A percentile compares a stretch with the other conserved stretches of the same genome.
phyloP scores from a whole-genome alignment of 805 yeast species.

The Candida tallmaniae region DNA sequence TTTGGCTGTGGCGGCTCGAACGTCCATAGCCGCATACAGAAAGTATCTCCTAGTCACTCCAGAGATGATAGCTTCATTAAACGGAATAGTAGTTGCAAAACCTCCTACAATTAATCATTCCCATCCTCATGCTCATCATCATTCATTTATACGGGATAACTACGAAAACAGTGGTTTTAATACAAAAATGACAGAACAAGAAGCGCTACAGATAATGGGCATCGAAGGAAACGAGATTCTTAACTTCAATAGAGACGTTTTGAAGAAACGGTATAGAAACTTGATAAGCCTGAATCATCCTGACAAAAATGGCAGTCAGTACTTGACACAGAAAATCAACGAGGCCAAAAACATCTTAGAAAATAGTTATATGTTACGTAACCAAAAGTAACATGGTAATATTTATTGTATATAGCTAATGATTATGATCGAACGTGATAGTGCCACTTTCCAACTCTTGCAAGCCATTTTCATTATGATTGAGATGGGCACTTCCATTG shows the following conservation, averaged over 20 bases:
- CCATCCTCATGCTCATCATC: constrained; percentile 10
- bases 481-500: too few relatives aligned
- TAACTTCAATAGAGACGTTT: constrained; percentile 29
- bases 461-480: too few relatives aligned
- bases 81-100: constrained; percentile 20
- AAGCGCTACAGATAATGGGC: constrained; percentile 38
- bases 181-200: constrained; percentile 39
- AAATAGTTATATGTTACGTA: constrained; percentile 31
- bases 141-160: constrained; percentile 11
- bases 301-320: constrained; percentile 37
- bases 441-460: too few relatives aligned
- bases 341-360: constrained; percentile 41
- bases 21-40: constrained; percentile 25
- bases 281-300: constrained; percentile 41
- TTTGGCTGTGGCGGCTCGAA: constrained; percentile 42
- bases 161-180: constrained; percentile 34
- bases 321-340: constrained; percentile 37
- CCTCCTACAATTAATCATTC: constrained; percentile 1
- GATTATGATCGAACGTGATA: background rate
- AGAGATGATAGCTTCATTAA: constrained; percentile 31
- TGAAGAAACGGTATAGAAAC: constrained; percentile 33
- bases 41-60: constrained; percentile 28
- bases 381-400: too few relatives aligned
- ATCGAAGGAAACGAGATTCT: constrained; percentile 38
- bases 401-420: constrained; percentile 1